Evolutionary conservation across 1,284 basidiomycete species (phyloP), one percentile per base, ranked within the genome.

Genomic region (Ustilago lituana): DNA sequence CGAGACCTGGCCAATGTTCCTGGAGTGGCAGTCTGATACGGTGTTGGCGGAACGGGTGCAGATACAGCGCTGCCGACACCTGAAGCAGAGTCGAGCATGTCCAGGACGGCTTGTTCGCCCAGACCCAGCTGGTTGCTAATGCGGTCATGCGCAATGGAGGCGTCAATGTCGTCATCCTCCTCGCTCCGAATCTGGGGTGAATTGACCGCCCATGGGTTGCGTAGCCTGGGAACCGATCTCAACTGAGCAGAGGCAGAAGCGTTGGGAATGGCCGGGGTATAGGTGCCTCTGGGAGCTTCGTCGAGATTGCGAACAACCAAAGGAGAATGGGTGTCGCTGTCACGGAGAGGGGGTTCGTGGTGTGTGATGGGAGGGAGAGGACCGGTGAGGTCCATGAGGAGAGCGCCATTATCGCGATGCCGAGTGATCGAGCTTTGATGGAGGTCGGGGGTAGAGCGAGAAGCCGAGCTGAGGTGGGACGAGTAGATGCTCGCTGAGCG

Each of bases 231-330:
- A 0, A 47, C 49, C 6, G 52, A 15, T 10, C 12, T 47, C 19
- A 48, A 33, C 22, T 57, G 60, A 17, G 54, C 53, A 22, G 66
- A 63, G 12, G 55, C 55, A 1, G 62, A 53, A 20, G 56, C 19
- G 27, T 50, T 33, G 3, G 57, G 54, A 17, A 64, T 55, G 43
- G 61, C 46, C 5, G 71, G 71, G 15, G 73, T 74, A 35, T 44
- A 64, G 20, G 62, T 52, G 23, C 67, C 73, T 23, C 62, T 39
- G 1, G 73, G 71, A n/a, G 67, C 71, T 17, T 67, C 61, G 49
- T 74, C 71, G n/a, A 76, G 53, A 31, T 73, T 76, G 38, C 73
- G 56, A 15, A 76, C 62, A 36, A 71, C 37, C 12, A 73, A 49
- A 9, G 68, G 59, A 7, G 59, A 44, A 9, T 24, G 27, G 12